A percentile compares a stretch with the other conserved stretches of the same genome.
These are phyloP conservation scores for Protomyces inouyei DNA, from an alignment of 1,139 yeast genomes.

Conservation along the genomic window DNA sequence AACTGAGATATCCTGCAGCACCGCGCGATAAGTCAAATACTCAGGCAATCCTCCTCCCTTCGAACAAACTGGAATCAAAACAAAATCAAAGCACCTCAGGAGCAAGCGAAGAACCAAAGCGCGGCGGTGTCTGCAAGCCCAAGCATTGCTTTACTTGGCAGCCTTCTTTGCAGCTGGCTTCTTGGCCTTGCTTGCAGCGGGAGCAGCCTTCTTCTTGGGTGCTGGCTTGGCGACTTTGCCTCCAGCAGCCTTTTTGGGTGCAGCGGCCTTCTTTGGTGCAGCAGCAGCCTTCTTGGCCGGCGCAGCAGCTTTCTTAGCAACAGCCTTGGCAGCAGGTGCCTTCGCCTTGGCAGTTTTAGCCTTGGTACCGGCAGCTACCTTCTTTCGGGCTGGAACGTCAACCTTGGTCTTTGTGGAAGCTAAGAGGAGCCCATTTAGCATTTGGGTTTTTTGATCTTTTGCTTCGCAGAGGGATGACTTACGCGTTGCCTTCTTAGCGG, in stretches of 20 bases:
- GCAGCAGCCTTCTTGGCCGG: not conserved
- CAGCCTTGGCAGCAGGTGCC: not conserved
- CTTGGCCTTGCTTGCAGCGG: conserved; percentile 1
- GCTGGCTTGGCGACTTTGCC: conserved; percentile 21
- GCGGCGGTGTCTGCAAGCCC: not conserved
- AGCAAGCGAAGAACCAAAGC: too few species aligned
- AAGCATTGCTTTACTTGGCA: conserved; percentile 1
- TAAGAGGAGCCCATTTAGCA: not conserved
- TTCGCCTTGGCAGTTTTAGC: conserved; percentile 19
- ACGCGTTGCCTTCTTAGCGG: conserved; percentile 34
- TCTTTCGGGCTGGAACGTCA: conserved; percentile 25
- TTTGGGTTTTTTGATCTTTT: not conserved
- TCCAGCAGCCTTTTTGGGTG: conserved; percentile 18
- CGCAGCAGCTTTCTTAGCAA: not conserved
- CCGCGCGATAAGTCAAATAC: too few species aligned
- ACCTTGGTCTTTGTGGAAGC: conserved; percentile 21
- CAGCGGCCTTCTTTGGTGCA: conserved; percentile 16
- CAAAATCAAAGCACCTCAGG: too few species aligned
- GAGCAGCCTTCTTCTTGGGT: conserved; percentile 13
- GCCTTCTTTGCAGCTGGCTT: conserved; percentile 20
- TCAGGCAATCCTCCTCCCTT: too few species aligned
- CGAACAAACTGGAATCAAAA: too few species aligned
- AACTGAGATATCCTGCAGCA: too few species aligned
- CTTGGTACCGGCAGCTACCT: conserved; percentile 23
- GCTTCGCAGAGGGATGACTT: not conserved